These are phyloP conservation scores for Globisporangium cylindrosporum DNA, from an alignment of 352 stramenopile genomes.

Conservation along the genomic window DNA sequence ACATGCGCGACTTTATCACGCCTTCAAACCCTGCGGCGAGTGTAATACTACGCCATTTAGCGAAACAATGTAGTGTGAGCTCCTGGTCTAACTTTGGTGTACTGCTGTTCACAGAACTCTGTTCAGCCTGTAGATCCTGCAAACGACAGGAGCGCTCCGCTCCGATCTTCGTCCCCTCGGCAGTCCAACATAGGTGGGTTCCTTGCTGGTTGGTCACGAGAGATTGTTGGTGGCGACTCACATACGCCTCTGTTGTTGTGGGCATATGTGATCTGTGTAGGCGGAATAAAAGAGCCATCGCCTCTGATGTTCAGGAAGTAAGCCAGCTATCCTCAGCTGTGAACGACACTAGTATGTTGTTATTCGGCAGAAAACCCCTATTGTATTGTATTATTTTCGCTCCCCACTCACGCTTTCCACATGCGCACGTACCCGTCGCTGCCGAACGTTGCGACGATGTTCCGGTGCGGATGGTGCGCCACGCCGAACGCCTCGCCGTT, in stretches of 20 bases:
- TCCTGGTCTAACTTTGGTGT: background rate
- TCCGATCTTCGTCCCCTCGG: conserved; percentile 9
- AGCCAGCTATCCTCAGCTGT: background rate
- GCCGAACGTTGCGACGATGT: conserved; percentile 87
- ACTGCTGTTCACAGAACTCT: background rate
- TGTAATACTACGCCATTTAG: background rate
- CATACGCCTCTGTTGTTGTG: background rate
- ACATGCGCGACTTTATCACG: background rate
- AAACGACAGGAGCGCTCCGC: background rate
- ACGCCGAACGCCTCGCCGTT: conserved; percentile 81
- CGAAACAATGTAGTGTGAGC: background rate
- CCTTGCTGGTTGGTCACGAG: background rate
- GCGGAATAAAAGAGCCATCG: conserved; percentile 15
- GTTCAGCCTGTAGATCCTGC: background rate
- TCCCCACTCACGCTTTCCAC: conserved; percentile 62
- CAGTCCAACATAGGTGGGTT: conserved; percentile 3
- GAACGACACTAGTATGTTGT: background rate
- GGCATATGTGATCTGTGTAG: background rate
- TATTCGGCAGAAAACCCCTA: background rate
- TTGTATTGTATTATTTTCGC: background rate
- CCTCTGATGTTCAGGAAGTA: conserved; percentile 21
- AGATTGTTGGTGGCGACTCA: too few species aligned
- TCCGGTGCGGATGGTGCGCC: conserved; percentile 85
- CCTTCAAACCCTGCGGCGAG: background rate
- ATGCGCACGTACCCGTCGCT: conserved; percentile 81